Percentiles rank a stretch among this genome's conserved stretches.
phyloP scores from a whole-genome alignment of 805 yeast species.

The Kodamaea neixiangensis region DNA sequence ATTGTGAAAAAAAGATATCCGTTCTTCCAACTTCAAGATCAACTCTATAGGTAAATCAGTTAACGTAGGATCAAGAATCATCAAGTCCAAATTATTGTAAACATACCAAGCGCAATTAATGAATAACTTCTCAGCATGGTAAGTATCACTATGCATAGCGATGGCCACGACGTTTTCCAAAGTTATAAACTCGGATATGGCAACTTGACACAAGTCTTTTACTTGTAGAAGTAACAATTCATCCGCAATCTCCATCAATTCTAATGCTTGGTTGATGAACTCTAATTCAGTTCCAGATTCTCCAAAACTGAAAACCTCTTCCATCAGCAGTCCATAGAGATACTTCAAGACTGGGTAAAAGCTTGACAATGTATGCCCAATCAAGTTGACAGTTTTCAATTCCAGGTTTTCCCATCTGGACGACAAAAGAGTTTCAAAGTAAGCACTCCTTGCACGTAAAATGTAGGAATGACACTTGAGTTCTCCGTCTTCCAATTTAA shows the following conservation, averaged over 20 bases:
- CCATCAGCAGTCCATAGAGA: constrained; percentile 56
- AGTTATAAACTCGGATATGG: constrained; percentile 54
- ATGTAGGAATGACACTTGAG: constrained; percentile 51
- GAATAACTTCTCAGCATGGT: constrained; percentile 56
- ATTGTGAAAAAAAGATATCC: constrained; percentile 26
- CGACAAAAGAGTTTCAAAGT: constrained; percentile 60
- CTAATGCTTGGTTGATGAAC: constrained; percentile 57
- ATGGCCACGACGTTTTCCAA: constrained; percentile 62
- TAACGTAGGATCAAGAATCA: constrained; percentile 50
- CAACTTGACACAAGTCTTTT: constrained; percentile 61
- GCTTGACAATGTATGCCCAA: constrained; percentile 40
- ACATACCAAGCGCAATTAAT: constrained; percentile 68
- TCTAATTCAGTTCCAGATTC: constrained; percentile 28
- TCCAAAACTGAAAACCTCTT: constrained; percentile 40
- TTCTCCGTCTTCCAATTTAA: constrained; percentile 51
- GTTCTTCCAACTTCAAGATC: constrained; percentile 28
- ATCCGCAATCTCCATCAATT: constrained; percentile 61
- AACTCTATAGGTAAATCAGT: constrained; percentile 29
- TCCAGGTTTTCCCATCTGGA: constrained; percentile 48
- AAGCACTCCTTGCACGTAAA: constrained; percentile 58
- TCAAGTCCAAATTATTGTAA: constrained; percentile 60
- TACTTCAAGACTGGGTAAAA: constrained; percentile 54
- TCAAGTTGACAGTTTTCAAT: constrained; percentile 40
- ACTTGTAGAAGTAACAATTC: constrained; percentile 61
- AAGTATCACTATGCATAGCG: constrained; percentile 52